phyloP scores from a whole-genome alignment of 768 basidiomycete genomes.

The Trametes cinnabarina region DNA sequence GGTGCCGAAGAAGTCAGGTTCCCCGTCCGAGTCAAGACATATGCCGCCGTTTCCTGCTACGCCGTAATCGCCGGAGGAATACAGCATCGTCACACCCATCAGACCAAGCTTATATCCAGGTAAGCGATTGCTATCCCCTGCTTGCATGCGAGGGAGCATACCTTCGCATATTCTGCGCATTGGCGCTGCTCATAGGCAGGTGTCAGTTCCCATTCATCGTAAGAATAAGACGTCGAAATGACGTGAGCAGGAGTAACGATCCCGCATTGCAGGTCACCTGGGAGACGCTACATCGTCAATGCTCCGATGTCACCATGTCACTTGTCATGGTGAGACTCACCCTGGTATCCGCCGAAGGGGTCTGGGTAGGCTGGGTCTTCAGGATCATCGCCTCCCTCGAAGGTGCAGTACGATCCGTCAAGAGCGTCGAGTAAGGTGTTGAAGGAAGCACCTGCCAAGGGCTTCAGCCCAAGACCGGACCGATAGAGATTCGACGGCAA shows the following conservation, averaged over 20 bases:
- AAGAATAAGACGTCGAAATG: constrained; percentile 41
- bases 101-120: constrained; percentile 27
- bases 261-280: constrained; percentile 32
- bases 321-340: constrained; percentile 20
- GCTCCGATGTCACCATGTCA: not conserved
- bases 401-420: constrained; percentile 42
- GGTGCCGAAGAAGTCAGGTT: not conserved
- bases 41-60: constrained; percentile 36
- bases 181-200: constrained; percentile 39
- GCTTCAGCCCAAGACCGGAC: not conserved
- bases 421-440: constrained; percentile 46
- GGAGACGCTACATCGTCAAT: not conserved
- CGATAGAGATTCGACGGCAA: not conserved
- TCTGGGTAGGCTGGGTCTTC: constrained; percentile 46
- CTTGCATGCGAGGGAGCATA: not conserved
- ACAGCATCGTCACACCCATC: constrained; percentile 39
- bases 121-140: not conserved
- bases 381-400: constrained; percentile 44
- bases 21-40: constrained; percentile 35
- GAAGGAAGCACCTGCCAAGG: constrained; percentile 37
- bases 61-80: constrained; percentile 44
- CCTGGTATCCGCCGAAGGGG: constrained; percentile 33
- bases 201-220: constrained; percentile 37
- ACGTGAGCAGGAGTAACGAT: constrained; percentile 35
- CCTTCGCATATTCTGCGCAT: constrained; percentile 46